Evolutionary conservation across 2,329 filamentous ascomycete genomes (phyloP).

Genomic region (Penicillium sp.): DNA sequence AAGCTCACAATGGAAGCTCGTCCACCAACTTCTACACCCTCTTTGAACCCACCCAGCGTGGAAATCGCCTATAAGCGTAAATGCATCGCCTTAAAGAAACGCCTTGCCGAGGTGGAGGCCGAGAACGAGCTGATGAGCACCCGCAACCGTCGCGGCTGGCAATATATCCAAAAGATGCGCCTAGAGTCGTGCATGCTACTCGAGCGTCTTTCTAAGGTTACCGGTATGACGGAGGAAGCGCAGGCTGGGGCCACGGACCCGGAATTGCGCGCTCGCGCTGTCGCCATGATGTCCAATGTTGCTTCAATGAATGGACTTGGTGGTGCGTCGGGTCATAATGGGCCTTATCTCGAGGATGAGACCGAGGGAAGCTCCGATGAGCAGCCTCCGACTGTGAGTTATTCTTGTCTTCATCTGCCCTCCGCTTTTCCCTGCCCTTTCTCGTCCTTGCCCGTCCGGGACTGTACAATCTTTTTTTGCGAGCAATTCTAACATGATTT

Average conservation of each 20-base stretch:
- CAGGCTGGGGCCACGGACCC: conserved; percentile 35
- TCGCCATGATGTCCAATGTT: conserved; percentile 36
- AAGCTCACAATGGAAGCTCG: conserved; percentile 34
- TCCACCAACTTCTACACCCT: conserved; percentile 31
- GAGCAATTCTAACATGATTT: conserved; percentile 3
- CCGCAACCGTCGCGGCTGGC: conserved; percentile 77
- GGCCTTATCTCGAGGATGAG: conserved; percentile 44
- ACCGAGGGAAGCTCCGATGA: conserved; percentile 51
- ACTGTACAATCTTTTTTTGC: not conserved
- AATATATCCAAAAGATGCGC: conserved; percentile 88
- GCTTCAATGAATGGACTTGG: conserved; percentile 29
- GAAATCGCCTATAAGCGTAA: conserved; percentile 96
- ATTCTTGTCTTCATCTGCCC: not conserved
- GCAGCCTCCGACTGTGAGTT: conserved; percentile 47
- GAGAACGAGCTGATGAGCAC: conserved; percentile 83
- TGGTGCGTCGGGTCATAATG: conserved; percentile 22
- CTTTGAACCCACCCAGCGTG: conserved; percentile 77
- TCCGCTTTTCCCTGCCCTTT: not conserved
- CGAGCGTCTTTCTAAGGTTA: conserved; percentile 45
- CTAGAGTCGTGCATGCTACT: conserved; percentile 57
- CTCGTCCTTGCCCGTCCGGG: not conserved
- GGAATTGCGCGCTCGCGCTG: conserved; percentile 42
- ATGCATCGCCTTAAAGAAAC: conserved; percentile 91
- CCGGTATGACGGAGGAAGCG: conserved; percentile 47
- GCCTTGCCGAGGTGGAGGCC: conserved; percentile 88